phyloP scores from a whole-genome alignment of 257 asterid genomes.

The Solanum virginianum region DNA sequence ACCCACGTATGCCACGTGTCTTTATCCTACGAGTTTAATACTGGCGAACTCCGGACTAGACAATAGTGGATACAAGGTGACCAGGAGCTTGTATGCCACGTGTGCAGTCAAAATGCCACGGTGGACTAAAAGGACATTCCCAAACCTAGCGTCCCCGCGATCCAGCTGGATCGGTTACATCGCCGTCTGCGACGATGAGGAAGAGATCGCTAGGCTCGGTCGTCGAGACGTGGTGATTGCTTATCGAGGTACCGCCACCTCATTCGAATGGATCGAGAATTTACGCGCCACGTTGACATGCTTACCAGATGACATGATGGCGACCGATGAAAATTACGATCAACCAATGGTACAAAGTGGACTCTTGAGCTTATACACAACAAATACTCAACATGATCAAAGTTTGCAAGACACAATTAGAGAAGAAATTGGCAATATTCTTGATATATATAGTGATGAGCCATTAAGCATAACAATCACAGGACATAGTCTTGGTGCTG shows the following conservation, averaged over 20 bases:
- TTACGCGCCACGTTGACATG: slow-evolving; percentile 43
- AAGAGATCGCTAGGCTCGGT: slow-evolving; percentile 51
- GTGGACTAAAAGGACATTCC: slow-evolving; percentile 29
- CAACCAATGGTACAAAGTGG: slow-evolving; percentile 77
- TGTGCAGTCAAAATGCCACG: slow-evolving; percentile 44
- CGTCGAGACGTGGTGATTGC: slow-evolving; percentile 76
- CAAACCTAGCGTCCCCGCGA: slow-evolving; percentile 32
- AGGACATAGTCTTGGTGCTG: slow-evolving; percentile 94
- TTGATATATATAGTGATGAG: slow-evolving; percentile 38
- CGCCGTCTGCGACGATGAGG: slow-evolving; percentile 56
- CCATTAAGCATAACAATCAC: slow-evolving; percentile 77
- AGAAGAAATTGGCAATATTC: slow-evolving; percentile 26
- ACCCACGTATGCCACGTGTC: slow-evolving; percentile 33
- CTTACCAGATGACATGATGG: slow-evolving; percentile 42
- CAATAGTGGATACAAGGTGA: slow-evolving; percentile 31
- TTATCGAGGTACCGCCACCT: slow-evolving; percentile 76
- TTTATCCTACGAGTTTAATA: slow-evolving; percentile 20
- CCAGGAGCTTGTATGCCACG: slow-evolving; percentile 50
- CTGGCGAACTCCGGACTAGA: slow-evolving; percentile 20
- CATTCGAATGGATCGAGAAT: slow-evolving; percentile 75
- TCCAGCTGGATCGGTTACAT: slow-evolving; percentile 88
- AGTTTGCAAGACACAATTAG: slow-evolving; percentile 39
- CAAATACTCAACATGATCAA: slow-evolving; percentile 5
- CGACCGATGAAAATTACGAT: background rate
- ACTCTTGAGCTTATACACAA: slow-evolving; percentile 61